These are phyloP conservation scores for Colletotrichum scovillei DNA, from an alignment of 2,329 filamentous ascomycete genomes.

Conservation along the genomic window DNA sequence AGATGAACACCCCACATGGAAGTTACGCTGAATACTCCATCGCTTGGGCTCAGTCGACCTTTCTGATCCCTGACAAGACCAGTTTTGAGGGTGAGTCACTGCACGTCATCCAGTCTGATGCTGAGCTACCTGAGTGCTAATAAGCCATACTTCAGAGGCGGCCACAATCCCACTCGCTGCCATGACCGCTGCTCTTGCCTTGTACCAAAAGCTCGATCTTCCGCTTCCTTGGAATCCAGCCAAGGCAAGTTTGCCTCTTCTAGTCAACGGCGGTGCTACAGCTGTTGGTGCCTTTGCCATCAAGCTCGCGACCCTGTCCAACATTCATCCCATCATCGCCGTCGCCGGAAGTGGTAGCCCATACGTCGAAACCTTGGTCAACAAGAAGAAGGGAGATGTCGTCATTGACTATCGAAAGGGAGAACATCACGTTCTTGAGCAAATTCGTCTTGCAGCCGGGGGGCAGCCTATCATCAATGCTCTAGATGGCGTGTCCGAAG, in stretches of 20 bases:
- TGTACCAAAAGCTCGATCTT: conserved; percentile 59
- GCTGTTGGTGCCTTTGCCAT: conserved; percentile 69
- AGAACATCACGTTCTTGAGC: background rate
- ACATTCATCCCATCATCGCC: conserved; percentile 69
- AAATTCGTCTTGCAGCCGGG: background rate
- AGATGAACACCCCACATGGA: conserved; percentile 62
- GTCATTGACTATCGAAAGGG: conserved; percentile 39
- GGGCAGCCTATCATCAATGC: background rate
- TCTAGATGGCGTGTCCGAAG: background rate
- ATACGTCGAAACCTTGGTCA: conserved; percentile 32
- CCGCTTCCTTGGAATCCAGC: conserved; percentile 60
- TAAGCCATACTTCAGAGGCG: conserved; percentile 39
- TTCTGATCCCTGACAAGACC: conserved; percentile 47
- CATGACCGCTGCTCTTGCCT: conserved; percentile 55
- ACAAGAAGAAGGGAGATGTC: conserved; percentile 36
- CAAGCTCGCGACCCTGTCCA: conserved; percentile 61
- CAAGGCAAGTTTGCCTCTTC: conserved; percentile 32
- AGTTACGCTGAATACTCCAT: conserved; percentile 53
- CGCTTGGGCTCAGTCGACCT: conserved; percentile 52
- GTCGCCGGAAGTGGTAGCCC: conserved; percentile 57
- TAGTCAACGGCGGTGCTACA: conserved; percentile 63
- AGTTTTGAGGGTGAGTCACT: conserved; percentile 28
- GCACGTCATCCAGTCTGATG: too few relatives aligned
- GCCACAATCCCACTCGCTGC: conserved; percentile 52
- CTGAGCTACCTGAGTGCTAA: too few relatives aligned